Percentiles rank a stretch among this genome's conserved stretches.
phyloP scores from a whole-genome alignment of 2,329 filamentous ascomycete genomes.

The Penicillium paneum region DNA sequence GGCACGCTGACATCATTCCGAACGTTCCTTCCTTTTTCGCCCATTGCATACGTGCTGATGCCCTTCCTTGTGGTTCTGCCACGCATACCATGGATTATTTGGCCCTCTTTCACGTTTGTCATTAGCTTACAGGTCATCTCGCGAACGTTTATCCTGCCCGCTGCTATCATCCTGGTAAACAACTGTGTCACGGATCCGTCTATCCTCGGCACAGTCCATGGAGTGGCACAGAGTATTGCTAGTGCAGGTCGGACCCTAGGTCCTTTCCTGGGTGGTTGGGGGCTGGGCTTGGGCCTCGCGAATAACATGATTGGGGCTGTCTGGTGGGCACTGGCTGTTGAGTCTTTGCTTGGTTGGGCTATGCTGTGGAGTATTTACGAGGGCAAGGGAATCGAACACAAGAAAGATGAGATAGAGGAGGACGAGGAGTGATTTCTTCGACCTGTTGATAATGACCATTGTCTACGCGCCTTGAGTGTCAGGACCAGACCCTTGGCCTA shows the following conservation, averaged over 20 bases:
- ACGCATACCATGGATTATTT: slow-evolving; percentile 53
- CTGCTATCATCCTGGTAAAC: slow-evolving; percentile 58
- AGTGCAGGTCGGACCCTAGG: slow-evolving; percentile 56
- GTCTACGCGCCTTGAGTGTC: neutral
- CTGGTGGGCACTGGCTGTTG: slow-evolving; percentile 56
- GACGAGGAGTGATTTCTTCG: slow-evolving; percentile 9
- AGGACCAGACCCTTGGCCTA: neutral
- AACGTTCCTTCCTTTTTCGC: slow-evolving; percentile 66
- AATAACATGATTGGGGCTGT: slow-evolving; percentile 55
- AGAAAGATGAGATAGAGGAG: slow-evolving; percentile 20
- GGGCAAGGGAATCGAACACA: slow-evolving; percentile 59
- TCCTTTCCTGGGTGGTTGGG: slow-evolving; percentile 54
- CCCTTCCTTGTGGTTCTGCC: slow-evolving; percentile 71
- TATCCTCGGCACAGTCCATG: slow-evolving; percentile 58
- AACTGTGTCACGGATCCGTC: slow-evolving; percentile 57
- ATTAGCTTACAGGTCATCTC: slow-evolving; percentile 68
- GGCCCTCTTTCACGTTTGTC: slow-evolving; percentile 63
- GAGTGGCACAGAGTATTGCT: slow-evolving; percentile 55
- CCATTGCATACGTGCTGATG: slow-evolving; percentile 64
- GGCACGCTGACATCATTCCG: slow-evolving; percentile 68
- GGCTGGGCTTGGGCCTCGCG: slow-evolving; percentile 53
- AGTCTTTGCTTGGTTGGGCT: slow-evolving; percentile 57
- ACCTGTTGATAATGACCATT: neutral
- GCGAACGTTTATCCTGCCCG: slow-evolving; percentile 65
- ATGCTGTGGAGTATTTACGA: slow-evolving; percentile 63